Evolutionary conservation across 2,329 filamentous ascomycete species (phyloP), one percentile per base, ranked within the genome.

Genomic region (Xylariaceae sp.): DNA sequence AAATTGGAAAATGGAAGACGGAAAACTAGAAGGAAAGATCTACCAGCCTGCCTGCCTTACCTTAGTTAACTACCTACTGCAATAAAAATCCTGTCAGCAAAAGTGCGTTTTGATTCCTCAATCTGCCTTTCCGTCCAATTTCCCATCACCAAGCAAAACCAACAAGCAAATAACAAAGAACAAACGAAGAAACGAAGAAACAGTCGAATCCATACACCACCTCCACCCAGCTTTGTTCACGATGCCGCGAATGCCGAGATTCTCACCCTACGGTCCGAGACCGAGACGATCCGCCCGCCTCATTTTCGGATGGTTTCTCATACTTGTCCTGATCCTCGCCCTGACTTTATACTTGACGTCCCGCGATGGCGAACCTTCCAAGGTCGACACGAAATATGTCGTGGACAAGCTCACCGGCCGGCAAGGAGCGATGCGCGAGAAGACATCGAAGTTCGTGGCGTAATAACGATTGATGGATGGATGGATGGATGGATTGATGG

Each of bases 201-300:
- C 11, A 32, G 12, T 5, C 35, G 35, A 7, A 6, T 7, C 35
- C 35, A 37, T 37, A 45, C 3, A 11, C 29, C 6, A 27, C 11
- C 5, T 40, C 3, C 2, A 3, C 11, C 4, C 12, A 37, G 7
- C 26, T n/a, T 27, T 35, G 12, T 4, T 19, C 29, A 41, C 47
- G 34, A 59, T 59, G 58, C 50, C 58, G 3, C 50, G 55, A 50
- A 60, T 65, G 59, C 60, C 62, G 2, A 63, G 60, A 44, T 62
- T 60, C 50, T 68, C 65, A 31, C 67, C 67, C 6, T 70, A 68
- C 54, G 67, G 62, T 41, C 65, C 67, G 35, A 60, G 66, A 49
- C 65, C 58, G 34, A 57, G 60, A 50, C 60, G 67, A 27, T 65
- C 67, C 7, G 56, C 60, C 35, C 67, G 56, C 44, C 54, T 68